Percentiles rank a stretch among this genome's conserved stretches.
phyloP scores from a whole-genome alignment of 1,284 basidiomycete genomes.

The Rhodotorula mucilaginosa region DNA sequence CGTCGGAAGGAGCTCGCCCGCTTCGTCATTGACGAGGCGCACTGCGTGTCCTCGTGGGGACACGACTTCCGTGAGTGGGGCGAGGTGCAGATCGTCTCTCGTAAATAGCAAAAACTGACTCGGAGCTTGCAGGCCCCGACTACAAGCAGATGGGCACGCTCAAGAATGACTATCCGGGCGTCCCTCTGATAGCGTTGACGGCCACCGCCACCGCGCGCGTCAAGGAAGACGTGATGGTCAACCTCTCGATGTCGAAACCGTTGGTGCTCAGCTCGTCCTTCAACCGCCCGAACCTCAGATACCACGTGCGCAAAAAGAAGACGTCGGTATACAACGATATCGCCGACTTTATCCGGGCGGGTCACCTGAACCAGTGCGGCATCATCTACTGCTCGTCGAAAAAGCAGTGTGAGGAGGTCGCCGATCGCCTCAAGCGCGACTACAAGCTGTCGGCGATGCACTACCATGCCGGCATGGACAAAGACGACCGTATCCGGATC shows the following conservation, averaged over 20 bases:
- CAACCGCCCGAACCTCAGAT: conserved; percentile 86
- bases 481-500: conserved; percentile 63
- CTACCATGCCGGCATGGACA: conserved; percentile 77
- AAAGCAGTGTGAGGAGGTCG: conserved; percentile 73
- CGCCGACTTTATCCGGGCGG: conserved; percentile 64
- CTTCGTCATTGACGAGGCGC: conserved; percentile 95
- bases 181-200: conserved; percentile 94
- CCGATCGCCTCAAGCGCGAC: conserved; percentile 61
- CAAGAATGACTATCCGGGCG: conserved; percentile 66
- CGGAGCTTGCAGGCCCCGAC: conserved; percentile 46
- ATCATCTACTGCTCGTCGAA: conserved; percentile 82
- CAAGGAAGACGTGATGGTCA: conserved; percentile 71
- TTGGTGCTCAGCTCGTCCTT: conserved; percentile 75
- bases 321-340: conserved; percentile 64
- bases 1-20: conserved; percentile 65
- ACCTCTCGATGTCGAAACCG: conserved; percentile 64
- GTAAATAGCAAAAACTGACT: too few relatives aligned
- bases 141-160: conserved; percentile 62
- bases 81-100: too few relatives aligned
- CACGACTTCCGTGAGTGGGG: conserved; percentile 68
- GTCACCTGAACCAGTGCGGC: conserved; percentile 66
- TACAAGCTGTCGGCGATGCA: conserved; percentile 67
- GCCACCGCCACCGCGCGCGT: conserved; percentile 83
- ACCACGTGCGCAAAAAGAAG: conserved; percentile 66
- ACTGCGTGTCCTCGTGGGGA: conserved; percentile 82